These are phyloP conservation scores for Hypoxylon trugodes DNA, from an alignment of 495 filamentous ascomycete species.

Conservation along the genomic window DNA sequence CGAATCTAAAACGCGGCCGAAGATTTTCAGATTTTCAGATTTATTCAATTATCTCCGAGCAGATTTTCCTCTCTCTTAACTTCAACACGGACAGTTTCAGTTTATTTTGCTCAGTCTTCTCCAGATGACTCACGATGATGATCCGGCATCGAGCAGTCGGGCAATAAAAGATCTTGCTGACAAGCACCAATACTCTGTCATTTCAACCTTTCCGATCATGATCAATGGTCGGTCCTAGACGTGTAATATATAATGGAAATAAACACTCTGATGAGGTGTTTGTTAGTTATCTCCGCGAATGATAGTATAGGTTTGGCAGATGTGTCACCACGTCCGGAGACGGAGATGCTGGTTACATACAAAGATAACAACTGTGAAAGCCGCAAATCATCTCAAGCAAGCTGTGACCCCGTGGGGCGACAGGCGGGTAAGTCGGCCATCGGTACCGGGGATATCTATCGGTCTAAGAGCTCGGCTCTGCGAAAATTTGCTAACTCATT, in stretches of 20 bases:
- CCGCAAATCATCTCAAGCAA: background rate
- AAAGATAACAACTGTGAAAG: background rate
- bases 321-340: too few relatives aligned
- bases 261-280: background rate
- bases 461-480: background rate
- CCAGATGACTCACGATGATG: too few relatives aligned
- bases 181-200: too few relatives aligned
- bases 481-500: conserved; percentile 5
- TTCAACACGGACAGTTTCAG: background rate
- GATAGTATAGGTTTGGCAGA: too few relatives aligned
- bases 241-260: background rate
- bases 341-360: conserved; percentile 15
- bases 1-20: background rate
- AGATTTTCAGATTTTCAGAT: background rate
- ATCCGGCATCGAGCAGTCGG: too few relatives aligned
- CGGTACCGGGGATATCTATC: conserved; percentile 16
- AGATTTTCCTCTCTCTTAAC: background rate
- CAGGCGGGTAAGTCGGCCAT: conserved; percentile 11
- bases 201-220: background rate
- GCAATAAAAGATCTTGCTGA: too few relatives aligned
- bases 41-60: background rate
- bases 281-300: background rate
- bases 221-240: background rate
- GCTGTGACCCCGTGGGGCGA: conserved; percentile 27
- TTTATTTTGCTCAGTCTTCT: background rate